phyloP scores from a whole-genome alignment of 192 early-diverging fungal species.

The Podila epigama region DNA sequence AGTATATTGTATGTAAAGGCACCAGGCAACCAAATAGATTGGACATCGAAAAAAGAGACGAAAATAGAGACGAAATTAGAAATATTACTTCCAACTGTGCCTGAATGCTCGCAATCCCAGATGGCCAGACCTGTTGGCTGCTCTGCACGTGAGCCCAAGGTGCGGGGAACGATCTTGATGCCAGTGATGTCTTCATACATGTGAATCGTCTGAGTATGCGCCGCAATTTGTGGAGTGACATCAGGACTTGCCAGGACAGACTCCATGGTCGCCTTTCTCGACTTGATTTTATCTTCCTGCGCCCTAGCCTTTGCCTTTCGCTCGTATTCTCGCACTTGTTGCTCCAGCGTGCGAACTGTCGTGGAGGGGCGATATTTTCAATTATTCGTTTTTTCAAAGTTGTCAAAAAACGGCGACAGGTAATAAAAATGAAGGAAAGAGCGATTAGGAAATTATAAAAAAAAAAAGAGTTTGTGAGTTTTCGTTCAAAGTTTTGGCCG shows the following conservation, averaged over 20 bases:
- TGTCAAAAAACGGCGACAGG: too few relatives aligned
- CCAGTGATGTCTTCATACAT: constrained; percentile 28
- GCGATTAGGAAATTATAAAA: too few relatives aligned
- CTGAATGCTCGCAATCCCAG: constrained; percentile 40
- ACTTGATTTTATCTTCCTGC: constrained; percentile 17
- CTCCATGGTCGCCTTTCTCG: constrained; percentile 17
- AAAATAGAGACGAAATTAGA: not conserved
- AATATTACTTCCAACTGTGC: constrained; percentile 31
- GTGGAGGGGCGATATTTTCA: not conserved
- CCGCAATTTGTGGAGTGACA: constrained; percentile 11
- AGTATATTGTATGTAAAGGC: not conserved
- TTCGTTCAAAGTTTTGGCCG: too few relatives aligned
- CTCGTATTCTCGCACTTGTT: constrained; percentile 25
- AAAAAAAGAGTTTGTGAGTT: too few relatives aligned
- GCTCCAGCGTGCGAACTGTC: constrained; percentile 34
- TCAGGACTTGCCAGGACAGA: constrained; percentile 24
- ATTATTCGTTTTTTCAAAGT: not conserved
- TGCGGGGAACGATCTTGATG: constrained; percentile 18
- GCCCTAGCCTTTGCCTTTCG: constrained; percentile 12
- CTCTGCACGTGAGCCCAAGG: constrained; percentile 8
- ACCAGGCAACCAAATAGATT: not conserved
- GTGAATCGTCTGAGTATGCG: constrained; percentile 10
- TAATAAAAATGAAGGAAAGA: too few relatives aligned
- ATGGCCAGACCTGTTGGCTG: constrained; percentile 3
- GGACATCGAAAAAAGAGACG: not conserved